These are phyloP conservation scores for Penicillium daleae DNA, from an alignment of 495 filamentous ascomycete genomes.

Conservation along the genomic window DNA sequence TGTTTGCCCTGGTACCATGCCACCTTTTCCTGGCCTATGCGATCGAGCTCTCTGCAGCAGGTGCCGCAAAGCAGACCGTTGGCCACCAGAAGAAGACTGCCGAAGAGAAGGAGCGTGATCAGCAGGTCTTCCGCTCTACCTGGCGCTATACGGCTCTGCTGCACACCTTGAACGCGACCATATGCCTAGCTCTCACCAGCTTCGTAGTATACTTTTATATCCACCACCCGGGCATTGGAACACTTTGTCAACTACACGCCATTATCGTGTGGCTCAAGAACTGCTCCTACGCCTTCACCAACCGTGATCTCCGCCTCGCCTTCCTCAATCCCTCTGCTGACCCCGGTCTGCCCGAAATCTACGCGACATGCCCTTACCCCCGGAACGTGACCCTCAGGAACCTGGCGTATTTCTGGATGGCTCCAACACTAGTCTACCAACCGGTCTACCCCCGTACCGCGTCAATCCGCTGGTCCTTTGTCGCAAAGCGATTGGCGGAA, in stretches of 20 bases:
- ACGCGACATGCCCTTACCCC: constrained; percentile 84
- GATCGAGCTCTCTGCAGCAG: constrained; percentile 80
- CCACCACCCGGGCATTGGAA: constrained; percentile 91
- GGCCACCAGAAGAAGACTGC: constrained; percentile 63
- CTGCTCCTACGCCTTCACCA: constrained; percentile 94
- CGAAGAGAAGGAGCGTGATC: constrained; percentile 54
- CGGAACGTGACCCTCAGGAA: constrained; percentile 85
- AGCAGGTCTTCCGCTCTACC: constrained; percentile 62
- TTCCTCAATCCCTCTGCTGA: constrained; percentile 66
- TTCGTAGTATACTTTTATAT: constrained; percentile 85
- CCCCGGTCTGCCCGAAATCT: constrained; percentile 74
- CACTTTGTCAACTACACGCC: constrained; percentile 85
- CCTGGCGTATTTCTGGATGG: constrained; percentile 94
- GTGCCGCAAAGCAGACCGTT: constrained; percentile 69
- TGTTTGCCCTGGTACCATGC: constrained; percentile 85
- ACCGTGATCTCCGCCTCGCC: constrained; percentile 90
- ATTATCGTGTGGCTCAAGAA: constrained; percentile 96
- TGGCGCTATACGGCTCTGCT: constrained; percentile 78
- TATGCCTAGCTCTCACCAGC: constrained; percentile 81
- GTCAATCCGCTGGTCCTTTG: constrained; percentile 81
- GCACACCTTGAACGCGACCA: constrained; percentile 80
- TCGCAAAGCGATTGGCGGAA: constrained; percentile 79
- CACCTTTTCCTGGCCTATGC: constrained; percentile 88
- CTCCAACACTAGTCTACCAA: constrained; percentile 94
- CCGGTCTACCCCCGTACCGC: constrained; percentile 87